Base-by-base conservation (phyloP, 495 filamentous ascomycete genomes). In the Trichoderma virens region DNA sequence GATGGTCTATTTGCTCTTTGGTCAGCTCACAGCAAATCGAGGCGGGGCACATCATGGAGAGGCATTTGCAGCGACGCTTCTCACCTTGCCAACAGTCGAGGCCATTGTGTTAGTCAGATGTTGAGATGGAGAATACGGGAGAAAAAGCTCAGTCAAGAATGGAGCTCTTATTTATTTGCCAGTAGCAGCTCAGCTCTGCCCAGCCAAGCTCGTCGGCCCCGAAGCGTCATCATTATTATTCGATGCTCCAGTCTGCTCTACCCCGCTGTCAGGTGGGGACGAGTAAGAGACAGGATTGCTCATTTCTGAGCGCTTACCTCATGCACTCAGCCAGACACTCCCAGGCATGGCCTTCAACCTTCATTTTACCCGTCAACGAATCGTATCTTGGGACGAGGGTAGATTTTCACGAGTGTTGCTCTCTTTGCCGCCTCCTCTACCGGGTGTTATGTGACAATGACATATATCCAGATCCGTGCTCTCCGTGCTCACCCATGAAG, bases 41-140 rank as follows among this genome's bases (percentile, higher is more conserved):
- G 45, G 62, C 2, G 31, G 63, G 5, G 41, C 34, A 23, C 23
- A 25, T 18, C 23, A 23, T 66, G 56, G 35, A 41, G 59, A 30
- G 41, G 23, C 18, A 59, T 23, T 30, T 34, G 16, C 7, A 45
- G 64, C 47, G 45, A 16, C 38, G 62, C 18, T 18, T 67, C 71
- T 65, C 62, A 81, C 79, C 79, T 82, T 78, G 67, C 79, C 79
- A 67, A 68, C 79, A 65, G 79, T 82, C 59, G 71, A 68, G 61
- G 78, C 75, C 79, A 82, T 82, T 60, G 60, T 73, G 62, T 16
- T 30, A 56, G 27, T 56, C 51, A 3, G 51, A 27, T 27, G 23
- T 8, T 30, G 51, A 47, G 8, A 56, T 56, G 51, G 23, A 35
- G 59, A 14, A 14, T 30, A 11, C 18, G 16, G n/a, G 23, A n/a